Evolutionary conservation across 768 basidiomycete genomes (phyloP).

Genomic region (Russula sp.): DNA sequence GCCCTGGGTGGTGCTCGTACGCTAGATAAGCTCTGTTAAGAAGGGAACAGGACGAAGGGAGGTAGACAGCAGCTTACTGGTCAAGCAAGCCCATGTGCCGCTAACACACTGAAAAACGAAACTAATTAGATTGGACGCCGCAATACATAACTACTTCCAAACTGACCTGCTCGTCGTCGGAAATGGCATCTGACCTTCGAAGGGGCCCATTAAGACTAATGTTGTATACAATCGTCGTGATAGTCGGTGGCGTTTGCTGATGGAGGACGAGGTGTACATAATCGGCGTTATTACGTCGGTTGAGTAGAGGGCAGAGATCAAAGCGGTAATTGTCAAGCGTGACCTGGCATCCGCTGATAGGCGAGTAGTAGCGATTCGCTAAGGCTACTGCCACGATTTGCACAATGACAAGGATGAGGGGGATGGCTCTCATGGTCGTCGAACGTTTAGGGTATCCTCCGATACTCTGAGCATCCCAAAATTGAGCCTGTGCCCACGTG

Average conservation of each 20-base stretch:
- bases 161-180: slow-evolving; percentile 36
- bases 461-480: neutral
- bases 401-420: slow-evolving; percentile 4
- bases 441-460: neutral
- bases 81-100: slow-evolving; percentile 31
- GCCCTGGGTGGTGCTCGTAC: slow-evolving; percentile 8
- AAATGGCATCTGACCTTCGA: slow-evolving; percentile 28
- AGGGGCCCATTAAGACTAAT: slow-evolving; percentile 35
- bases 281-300: slow-evolving; percentile 28
- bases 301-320: slow-evolving; percentile 36
- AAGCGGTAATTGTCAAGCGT: slow-evolving; percentile 26
- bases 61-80: slow-evolving; percentile 8
- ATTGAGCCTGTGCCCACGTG: neutral
- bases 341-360: slow-evolving; percentile 3
- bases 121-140: neutral
- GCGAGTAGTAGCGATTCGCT: slow-evolving; percentile 9
- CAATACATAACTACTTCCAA: neutral
- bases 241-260: slow-evolving; percentile 34
- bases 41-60: neutral
- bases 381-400: neutral
- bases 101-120: slow-evolving; percentile 20
- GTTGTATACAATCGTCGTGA: slow-evolving; percentile 35
- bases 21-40: slow-evolving; percentile 13
- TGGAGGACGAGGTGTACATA: slow-evolving; percentile 28
- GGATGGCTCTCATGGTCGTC: slow-evolving; percentile 8